A percentile compares a stretch with the other conserved stretches of the same genome.
Conservation (phyloP, 2,329 filamentous ascomycete genomes). For the Periconia sp. region DNA sequence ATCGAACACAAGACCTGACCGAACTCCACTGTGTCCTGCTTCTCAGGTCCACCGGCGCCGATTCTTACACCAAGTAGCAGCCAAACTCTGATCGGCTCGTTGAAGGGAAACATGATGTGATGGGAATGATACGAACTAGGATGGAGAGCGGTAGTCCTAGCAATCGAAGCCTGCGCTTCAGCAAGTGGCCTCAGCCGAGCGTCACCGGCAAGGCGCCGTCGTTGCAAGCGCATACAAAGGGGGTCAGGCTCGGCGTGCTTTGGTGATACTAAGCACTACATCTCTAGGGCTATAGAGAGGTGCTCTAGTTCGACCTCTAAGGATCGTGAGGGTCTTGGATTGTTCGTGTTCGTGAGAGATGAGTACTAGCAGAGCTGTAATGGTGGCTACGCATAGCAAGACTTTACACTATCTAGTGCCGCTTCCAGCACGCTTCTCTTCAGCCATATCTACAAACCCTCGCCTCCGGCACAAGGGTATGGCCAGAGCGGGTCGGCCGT, state of each 20-base stretch:
- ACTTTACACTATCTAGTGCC: background rate
- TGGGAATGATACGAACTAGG: slow-evolving; percentile 17
- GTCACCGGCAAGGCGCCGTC: slow-evolving; percentile 10
- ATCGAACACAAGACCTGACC: no score
- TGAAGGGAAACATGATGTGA: slow-evolving; percentile 13
- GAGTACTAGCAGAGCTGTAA: no score
- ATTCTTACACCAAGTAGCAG: slow-evolving; percentile 18
- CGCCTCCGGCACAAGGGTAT: background rate
- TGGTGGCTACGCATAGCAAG: background rate
- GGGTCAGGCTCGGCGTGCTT: slow-evolving; percentile 21
- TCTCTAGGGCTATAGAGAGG: background rate
- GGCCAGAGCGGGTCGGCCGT: background rate
- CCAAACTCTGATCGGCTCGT: slow-evolving; percentile 13
- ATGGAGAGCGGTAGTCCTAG: no score
- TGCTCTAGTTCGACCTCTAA: background rate
- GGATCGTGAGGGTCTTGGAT: background rate
- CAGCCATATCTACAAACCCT: no score
- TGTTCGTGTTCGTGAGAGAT: background rate
- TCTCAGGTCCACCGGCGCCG: slow-evolving; percentile 15
- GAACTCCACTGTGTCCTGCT: no score
- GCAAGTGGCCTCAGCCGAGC: slow-evolving; percentile 17
- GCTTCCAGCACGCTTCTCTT: no score
- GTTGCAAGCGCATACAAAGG: slow-evolving; percentile 17
- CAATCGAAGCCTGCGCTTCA: slow-evolving; percentile 21
- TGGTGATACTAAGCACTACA: slow-evolving; percentile 11